phyloP scores from a whole-genome alignment of 2,329 filamentous ascomycete genomes.

The Apiospora pterosperma region DNA sequence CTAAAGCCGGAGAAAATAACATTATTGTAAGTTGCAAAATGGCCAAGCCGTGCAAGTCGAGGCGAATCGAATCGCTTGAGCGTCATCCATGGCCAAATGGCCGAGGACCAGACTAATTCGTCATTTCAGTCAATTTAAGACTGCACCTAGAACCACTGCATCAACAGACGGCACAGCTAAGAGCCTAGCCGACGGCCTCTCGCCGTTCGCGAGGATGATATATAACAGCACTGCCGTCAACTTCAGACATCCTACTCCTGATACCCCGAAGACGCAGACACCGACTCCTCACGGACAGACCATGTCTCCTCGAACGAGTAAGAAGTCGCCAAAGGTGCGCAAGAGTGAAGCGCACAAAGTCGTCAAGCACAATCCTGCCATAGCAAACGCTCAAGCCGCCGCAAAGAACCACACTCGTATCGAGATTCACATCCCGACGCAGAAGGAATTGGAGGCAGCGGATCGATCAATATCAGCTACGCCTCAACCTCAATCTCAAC shows the following conservation, averaged over 20 bases:
- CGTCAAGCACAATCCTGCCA: conserved; percentile 39
- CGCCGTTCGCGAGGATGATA: conserved; percentile 48
- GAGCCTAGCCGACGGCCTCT: conserved; percentile 38
- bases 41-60: background rate
- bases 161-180: conserved; percentile 21
- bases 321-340: conserved; percentile 28
- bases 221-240: conserved; percentile 39
- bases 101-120: background rate
- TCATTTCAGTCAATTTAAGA: conserved; percentile 46
- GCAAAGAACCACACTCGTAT: conserved; percentile 24
- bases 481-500: conserved; percentile 7
- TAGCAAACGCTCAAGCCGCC: conserved; percentile 27
- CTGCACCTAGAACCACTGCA: conserved; percentile 34
- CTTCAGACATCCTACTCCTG: conserved; percentile 37
- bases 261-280: conserved; percentile 23
- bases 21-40: conserved; percentile 52
- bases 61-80: background rate
- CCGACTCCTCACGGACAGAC: conserved; percentile 27
- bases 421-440: conserved; percentile 24
- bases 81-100: background rate
- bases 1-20: conserved; percentile 69
- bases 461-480: conserved; percentile 12
- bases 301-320: conserved; percentile 22
- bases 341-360: conserved; percentile 25
- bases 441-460: conserved; percentile 20